Percentiles rank a stretch among this genome's conserved stretches.
These are phyloP conservation scores for Aspergillus sp. DNA, from an alignment of 2,329 filamentous ascomycete genomes.

Conservation along the genomic window DNA sequence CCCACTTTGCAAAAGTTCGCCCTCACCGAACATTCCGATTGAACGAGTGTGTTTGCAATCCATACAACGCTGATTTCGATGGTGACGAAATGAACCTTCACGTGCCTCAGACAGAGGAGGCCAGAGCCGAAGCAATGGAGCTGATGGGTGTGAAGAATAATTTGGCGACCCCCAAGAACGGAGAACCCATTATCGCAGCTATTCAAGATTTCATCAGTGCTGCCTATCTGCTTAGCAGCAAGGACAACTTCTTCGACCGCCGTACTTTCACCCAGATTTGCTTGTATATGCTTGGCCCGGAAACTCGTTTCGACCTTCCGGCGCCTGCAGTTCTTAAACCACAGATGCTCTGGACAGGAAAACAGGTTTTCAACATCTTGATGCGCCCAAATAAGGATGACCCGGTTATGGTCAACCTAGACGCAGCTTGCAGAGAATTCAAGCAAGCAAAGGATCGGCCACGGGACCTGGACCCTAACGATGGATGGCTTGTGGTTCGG, in stretches of 20 bases:
- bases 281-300: slow-evolving; percentile 86
- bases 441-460: slow-evolving; percentile 40
- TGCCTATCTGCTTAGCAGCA: slow-evolving; percentile 84
- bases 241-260: slow-evolving; percentile 89
- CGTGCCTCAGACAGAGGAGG: slow-evolving; percentile 96
- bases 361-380: slow-evolving; percentile 90
- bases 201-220: slow-evolving; percentile 99
- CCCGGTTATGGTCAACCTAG: slow-evolving; percentile 82
- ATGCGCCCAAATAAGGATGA: slow-evolving; percentile 86
- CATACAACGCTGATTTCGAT: slow-evolving; percentile 98
- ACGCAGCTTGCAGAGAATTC: slow-evolving; percentile 84
- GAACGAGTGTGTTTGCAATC: slow-evolving; percentile 97
- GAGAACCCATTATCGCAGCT: slow-evolving; percentile 96
- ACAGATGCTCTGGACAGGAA: slow-evolving; percentile 88
- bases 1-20: slow-evolving; percentile 87
- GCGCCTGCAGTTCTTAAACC: slow-evolving; percentile 85
- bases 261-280: slow-evolving; percentile 86
- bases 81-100: slow-evolving; percentile 99
- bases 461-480: slow-evolving; percentile 73
- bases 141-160: slow-evolving; percentile 99
- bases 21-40: slow-evolving; percentile 95
- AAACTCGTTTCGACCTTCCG: slow-evolving; percentile 77
- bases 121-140: slow-evolving; percentile 89
- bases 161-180: slow-evolving; percentile 91
- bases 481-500: slow-evolving; percentile 87